A percentile compares a stretch with the other conserved stretches of the same genome.
Evolutionary conservation across 139 green algal genomes (phyloP).

Genomic region (Nannochloris sp.): DNA sequence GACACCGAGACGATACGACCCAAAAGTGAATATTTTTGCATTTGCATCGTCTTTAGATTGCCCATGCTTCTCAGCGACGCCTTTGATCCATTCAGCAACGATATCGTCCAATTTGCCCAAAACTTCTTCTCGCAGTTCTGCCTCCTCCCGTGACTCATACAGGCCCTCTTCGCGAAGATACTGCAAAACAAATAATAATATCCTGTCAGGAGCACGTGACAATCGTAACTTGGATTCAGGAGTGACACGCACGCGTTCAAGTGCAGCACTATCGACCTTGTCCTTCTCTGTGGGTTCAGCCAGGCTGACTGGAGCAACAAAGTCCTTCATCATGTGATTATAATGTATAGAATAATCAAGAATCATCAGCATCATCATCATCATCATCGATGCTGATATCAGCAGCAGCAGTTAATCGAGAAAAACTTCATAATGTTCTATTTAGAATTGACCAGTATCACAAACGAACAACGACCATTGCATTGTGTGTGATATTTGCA

Average conservation of each 20-base stretch:
- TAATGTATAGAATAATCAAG: too few species aligned
- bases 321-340: conserved; percentile 3
- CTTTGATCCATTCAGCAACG: conserved; percentile 38
- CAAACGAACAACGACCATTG: too few species aligned
- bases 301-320: conserved; percentile 25
- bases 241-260: conserved; percentile 8
- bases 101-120: conserved; percentile 37
- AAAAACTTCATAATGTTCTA: too few species aligned
- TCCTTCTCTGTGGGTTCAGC: conserved; percentile 14
- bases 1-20: conserved; percentile 88
- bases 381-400: too few species aligned
- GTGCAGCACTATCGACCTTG: neutral
- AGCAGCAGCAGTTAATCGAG: too few species aligned
- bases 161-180: conserved; percentile 27
- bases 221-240: too few species aligned
- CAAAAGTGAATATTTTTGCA: conserved; percentile 88
- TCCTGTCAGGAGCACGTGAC: too few species aligned
- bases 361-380: too few species aligned
- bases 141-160: conserved; percentile 37
- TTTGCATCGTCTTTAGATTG: conserved; percentile 51
- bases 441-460: too few species aligned
- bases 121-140: conserved; percentile 37
- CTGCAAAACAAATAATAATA: conserved; percentile 20
- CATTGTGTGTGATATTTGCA: too few species aligned
- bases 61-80: conserved; percentile 21